A percentile compares a stretch with the other conserved stretches of the same genome.
These are phyloP conservation scores for Acer yangbiense DNA, from an alignment of 345 rosid genomes.

Conservation along the genomic window DNA sequence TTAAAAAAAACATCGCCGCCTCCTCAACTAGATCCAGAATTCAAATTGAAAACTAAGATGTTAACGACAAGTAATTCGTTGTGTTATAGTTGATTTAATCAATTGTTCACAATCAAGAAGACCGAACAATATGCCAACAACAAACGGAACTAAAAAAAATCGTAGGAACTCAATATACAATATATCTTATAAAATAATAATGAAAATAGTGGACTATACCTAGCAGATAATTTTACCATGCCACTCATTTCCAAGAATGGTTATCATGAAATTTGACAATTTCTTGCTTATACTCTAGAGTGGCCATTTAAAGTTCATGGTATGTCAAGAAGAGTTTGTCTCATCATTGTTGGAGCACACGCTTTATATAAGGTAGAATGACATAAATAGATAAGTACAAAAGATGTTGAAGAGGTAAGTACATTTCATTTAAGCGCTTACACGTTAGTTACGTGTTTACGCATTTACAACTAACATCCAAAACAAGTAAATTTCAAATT, in stretches of 20 bases:
- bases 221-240: background rate
- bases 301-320: background rate
- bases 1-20: no score
- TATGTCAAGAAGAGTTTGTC: background rate
- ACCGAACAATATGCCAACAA: background rate
- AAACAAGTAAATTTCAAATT: no score
- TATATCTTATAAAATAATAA: no score
- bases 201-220: background rate
- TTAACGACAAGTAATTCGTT: background rate
- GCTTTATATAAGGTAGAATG: background rate
- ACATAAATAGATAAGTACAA: no score
- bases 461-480: no score
- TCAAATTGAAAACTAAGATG: background rate
- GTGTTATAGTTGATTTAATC: background rate
- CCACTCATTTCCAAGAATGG: slow-evolving; percentile 8
- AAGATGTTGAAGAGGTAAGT: no score
- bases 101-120: background rate
- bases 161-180: background rate
- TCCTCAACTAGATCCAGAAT: background rate
- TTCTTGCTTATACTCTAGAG: background rate
- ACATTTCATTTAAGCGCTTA: no score
- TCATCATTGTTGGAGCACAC: background rate
- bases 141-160: no score
- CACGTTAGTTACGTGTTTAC: no score
- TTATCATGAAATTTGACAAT: background rate